Evolutionary conservation across 164 flowering plant species (phyloP).

Genomic region (Akebia trifoliata): DNA sequence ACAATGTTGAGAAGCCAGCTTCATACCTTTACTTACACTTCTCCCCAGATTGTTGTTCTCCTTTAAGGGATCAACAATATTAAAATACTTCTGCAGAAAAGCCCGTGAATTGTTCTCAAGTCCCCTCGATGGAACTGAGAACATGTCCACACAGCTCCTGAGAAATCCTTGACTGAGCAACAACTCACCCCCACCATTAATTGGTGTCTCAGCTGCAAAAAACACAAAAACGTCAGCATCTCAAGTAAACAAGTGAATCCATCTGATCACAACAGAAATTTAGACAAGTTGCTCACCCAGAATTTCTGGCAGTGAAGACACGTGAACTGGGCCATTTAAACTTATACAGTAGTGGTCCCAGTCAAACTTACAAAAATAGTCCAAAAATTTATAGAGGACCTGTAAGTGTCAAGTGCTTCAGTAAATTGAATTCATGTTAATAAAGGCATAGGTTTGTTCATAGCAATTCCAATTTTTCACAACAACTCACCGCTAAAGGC

Average conservation of each 20-base stretch:
- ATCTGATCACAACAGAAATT: neutral
- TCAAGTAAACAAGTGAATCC: conserved; percentile 1
- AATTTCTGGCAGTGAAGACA: conserved; percentile 67
- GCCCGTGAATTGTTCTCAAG: conserved; percentile 35
- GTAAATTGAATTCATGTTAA: neutral
- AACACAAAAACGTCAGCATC: conserved; percentile 11
- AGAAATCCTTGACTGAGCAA: conserved; percentile 68
- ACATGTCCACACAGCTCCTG: conserved; percentile 45
- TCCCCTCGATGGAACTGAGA: conserved; percentile 53
- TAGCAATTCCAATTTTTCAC: neutral
- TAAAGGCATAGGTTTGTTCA: neutral
- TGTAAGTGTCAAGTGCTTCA: conserved; percentile 19
- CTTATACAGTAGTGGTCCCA: conserved; percentile 87
- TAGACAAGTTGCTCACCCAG: conserved; percentile 44
- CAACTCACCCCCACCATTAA: conserved; percentile 43
- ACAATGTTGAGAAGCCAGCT: conserved; percentile 32
- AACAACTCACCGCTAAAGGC: conserved; percentile 73
- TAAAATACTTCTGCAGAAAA: conserved; percentile 67
- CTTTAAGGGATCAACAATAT: conserved; percentile 81
- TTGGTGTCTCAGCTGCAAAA: conserved; percentile 61
- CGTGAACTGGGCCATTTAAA: conserved; percentile 64
- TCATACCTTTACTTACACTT: conserved; percentile 76
- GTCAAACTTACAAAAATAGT: conserved; percentile 85
- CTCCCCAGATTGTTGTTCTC: conserved; percentile 87
- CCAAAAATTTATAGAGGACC: conserved; percentile 90